These are phyloP conservation scores for Sophora flavescens DNA, from an alignment of 306 rosid genomes.

Conservation along the genomic window DNA sequence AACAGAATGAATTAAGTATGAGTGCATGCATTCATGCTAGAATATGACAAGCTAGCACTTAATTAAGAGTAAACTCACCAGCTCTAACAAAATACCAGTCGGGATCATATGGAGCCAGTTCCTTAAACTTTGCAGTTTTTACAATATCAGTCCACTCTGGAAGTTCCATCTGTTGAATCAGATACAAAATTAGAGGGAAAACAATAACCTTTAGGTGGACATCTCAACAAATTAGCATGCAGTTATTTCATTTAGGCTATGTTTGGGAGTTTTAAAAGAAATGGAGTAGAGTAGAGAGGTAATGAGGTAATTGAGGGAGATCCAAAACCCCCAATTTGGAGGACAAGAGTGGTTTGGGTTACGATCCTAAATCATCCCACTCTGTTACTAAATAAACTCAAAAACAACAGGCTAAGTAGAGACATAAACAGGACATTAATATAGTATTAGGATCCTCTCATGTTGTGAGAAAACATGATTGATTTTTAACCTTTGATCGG, in stretches of 20 bases:
- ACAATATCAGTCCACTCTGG: conserved; percentile 84
- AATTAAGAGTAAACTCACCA: conserved; percentile 50
- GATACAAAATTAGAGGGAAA: not conserved
- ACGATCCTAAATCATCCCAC: too few species aligned
- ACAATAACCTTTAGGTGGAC: not conserved
- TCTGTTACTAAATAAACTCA: too few species aligned
- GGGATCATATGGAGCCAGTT: conserved; percentile 79
- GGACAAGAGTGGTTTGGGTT: too few species aligned
- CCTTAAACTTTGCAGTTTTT: conserved; percentile 76
- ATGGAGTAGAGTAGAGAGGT: too few species aligned
- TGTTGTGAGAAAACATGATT: too few species aligned
- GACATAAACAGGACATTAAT: not conserved
- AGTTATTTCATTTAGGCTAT: not conserved
- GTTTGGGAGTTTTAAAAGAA: too few species aligned
- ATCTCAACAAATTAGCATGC: not conserved
- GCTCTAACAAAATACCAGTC: conserved; percentile 81
- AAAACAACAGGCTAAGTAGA: too few species aligned
- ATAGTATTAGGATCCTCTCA: too few species aligned
- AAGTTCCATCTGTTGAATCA: conserved; percentile 67
- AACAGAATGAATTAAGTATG: not conserved
- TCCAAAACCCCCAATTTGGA: too few species aligned
- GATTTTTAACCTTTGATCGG: too few species aligned
- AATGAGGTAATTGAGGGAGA: too few species aligned
- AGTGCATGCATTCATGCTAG: not conserved
- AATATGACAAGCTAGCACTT: not conserved